phyloP scores from a whole-genome alignment of 768 basidiomycete genomes.

The Pleurotus giganteus region DNA sequence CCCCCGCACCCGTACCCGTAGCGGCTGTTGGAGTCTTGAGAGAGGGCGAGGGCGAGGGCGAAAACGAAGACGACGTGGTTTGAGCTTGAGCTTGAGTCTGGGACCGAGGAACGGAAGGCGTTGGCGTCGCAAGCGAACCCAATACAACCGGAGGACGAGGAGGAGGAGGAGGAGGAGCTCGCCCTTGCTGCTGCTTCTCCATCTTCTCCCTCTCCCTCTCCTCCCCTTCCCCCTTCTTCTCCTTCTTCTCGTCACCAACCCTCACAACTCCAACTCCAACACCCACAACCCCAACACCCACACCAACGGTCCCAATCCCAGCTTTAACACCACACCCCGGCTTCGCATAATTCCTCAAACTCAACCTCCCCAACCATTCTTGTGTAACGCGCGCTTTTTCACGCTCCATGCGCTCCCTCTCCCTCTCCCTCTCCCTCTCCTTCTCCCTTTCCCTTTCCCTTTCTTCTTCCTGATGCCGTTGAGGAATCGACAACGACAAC shows the following conservation, averaged over 20 bases:
- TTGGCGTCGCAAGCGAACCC: too few species aligned
- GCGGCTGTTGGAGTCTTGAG: neutral
- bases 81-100: conserved; percentile 12
- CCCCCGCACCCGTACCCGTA: neutral
- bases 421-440: neutral
- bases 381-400: neutral
- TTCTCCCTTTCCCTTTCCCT: neutral
- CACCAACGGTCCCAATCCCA: neutral
- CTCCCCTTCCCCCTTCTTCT: neutral
- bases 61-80: conserved; percentile 6
- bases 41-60: neutral
- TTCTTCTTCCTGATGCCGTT: neutral
- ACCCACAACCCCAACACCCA: too few species aligned
- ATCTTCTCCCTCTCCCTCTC: neutral
- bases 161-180: conserved; percentile 1
- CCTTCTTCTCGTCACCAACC: neutral
- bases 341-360: conserved; percentile 30
- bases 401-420: neutral
- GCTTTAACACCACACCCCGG: conserved; percentile 14
- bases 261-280: neutral
- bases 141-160: neutral
- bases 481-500: neutral
- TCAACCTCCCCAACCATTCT: conserved; percentile 22
- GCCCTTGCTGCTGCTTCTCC: neutral
- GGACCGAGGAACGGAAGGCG: too few species aligned